phyloP scores from a whole-genome alignment of 495 filamentous ascomycete species.

The Aspergillus baeticus region DNA sequence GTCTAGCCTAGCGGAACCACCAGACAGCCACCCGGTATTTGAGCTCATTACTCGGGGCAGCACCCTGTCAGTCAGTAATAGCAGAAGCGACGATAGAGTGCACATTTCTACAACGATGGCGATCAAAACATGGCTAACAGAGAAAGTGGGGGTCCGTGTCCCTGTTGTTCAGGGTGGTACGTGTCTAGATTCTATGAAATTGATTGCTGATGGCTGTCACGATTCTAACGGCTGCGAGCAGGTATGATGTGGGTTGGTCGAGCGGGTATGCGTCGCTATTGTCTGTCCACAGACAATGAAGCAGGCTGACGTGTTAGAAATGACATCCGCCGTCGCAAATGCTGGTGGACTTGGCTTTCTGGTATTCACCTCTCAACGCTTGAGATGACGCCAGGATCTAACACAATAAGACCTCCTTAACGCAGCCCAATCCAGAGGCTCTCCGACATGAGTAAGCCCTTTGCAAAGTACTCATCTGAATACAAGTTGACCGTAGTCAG shows the following conservation, averaged over 20 bases:
- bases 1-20: too few species aligned
- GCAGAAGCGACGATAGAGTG: too few species aligned
- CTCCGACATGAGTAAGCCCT: too few species aligned
- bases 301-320: not conserved
- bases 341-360: conserved; percentile 7
- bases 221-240: not conserved
- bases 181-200: too few species aligned
- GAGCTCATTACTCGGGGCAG: too few species aligned
- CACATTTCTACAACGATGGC: too few species aligned
- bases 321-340: conserved; percentile 7
- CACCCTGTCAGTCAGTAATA: too few species aligned
- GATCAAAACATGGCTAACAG: conserved; percentile 9
- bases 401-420: conserved; percentile 8
- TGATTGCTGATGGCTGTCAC: not conserved
- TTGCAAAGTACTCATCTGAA: too few species aligned
- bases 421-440: not conserved
- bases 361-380: not conserved
- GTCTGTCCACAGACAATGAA: too few species aligned
- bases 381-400: too few species aligned
- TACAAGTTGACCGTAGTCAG: too few species aligned
- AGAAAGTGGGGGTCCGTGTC: conserved; percentile 4
- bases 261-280: not conserved
- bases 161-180: conserved; percentile 8
- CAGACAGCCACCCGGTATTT: too few species aligned
- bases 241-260: conserved; percentile 11